A percentile compares a stretch with the other conserved stretches of the same genome.
Conservation (phyloP, 352 stramenopile genomes). For the Albugo candida region DNA sequence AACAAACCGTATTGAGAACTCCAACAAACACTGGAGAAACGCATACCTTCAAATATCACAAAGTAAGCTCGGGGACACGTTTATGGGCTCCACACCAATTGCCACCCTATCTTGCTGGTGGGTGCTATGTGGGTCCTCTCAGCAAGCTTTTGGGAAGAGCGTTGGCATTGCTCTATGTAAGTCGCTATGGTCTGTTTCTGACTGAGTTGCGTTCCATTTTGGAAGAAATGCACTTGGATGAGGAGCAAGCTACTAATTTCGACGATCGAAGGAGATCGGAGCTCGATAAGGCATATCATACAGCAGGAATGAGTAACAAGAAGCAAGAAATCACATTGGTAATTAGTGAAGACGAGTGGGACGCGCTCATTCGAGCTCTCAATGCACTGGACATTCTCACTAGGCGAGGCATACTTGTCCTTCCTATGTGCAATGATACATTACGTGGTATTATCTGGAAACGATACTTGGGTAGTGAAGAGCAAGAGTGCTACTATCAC, state of each 20-base stretch:
- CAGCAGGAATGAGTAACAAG: conserved; percentile 10
- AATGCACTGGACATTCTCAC: conserved; percentile 52
- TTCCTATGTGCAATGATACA: conserved; percentile 77
- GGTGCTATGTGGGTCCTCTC: conserved; percentile 27
- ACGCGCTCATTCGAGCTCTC: conserved; percentile 48
- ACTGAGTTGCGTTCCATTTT: conserved; percentile 73
- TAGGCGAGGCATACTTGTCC: conserved; percentile 64
- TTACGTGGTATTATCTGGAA: conserved; percentile 79
- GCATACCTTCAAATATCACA: neutral
- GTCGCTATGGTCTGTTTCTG: conserved; percentile 71
- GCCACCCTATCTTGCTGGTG: conserved; percentile 42
- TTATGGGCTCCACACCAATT: conserved; percentile 9
- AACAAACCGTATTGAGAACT: no score
- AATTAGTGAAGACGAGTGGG: conserved; percentile 52
- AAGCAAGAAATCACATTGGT: conserved; percentile 13
- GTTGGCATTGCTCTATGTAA: conserved; percentile 76
- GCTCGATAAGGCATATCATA: conserved; percentile 10
- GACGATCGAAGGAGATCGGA: conserved; percentile 1
- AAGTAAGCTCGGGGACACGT: neutral
- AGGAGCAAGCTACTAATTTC: conserved; percentile 11
- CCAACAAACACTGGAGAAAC: no score
- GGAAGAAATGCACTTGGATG: conserved; percentile 24
- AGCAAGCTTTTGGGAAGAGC: conserved; percentile 51
- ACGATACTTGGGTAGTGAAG: conserved; percentile 63
- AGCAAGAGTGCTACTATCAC: conserved; percentile 45